Evolutionary conservation across 345 rosid species (phyloP), one percentile per base, ranked within the genome.

Genomic region (Euphorbia tirucalli): DNA sequence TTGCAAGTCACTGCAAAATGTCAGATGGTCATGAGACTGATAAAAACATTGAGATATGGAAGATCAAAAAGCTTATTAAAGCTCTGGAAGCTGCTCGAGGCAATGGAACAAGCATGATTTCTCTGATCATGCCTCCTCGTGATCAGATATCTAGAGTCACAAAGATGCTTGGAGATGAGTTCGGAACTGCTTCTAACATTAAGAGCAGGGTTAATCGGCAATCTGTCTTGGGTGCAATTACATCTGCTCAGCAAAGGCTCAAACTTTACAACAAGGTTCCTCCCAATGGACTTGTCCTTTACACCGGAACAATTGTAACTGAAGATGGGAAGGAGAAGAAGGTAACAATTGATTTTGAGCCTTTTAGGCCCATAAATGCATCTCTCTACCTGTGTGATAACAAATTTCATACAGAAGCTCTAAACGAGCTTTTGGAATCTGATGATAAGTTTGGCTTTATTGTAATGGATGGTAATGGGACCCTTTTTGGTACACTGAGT

Each of bases 161-260:
- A 0, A 93, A 93, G 86, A 93, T 93, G 98, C 86, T 93, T 41
- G 97, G 97, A 62, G 97, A 93, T 83, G 98, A 93, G 79, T 93
- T 83, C 71, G 96, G 96, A 74, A 93, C 97, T 70, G 97, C 98
- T 39, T 91, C 98, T 13, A 91, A 93, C 87, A 93, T 93, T 74
- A 93, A 93, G 77, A 91, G 97, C 70, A 81, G 98, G 76, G 98
- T 93, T 66, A 93, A 90, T 68, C 91, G 93, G 49, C 97, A 93
- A 57, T 93, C 98, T 21, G 97, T 93, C 66, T 80, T 93, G 75
- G 91, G 87, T 76, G 98, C 98, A 74, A 93, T 93, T 66, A 90
- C 98, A 28, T 93, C 98, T 78, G 97, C 98, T 76, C 97, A 93
- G 72, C 97, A 93, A 77, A 86, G 97, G 84, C 75, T 93, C 77